Conservation (phyloP, 371 early-diverging fungal species). For the Blakeslea trispora region DNA sequence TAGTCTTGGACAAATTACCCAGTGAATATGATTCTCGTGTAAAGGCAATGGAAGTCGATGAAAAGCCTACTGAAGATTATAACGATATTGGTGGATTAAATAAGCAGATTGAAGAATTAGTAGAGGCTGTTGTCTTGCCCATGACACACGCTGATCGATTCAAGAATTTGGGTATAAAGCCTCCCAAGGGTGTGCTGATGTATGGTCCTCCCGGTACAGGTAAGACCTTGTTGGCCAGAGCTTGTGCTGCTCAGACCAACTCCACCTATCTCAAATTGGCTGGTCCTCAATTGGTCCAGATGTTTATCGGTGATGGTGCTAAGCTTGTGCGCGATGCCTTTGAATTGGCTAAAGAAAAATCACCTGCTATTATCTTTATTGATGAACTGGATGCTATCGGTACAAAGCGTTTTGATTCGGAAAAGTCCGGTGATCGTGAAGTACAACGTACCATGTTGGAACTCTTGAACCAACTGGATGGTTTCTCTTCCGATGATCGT, state of each 20-base stretch:
- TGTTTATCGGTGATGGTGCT: slow-evolving; percentile 99
- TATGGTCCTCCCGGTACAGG: slow-evolving; percentile 99
- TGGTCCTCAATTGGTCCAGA: slow-evolving; percentile 98
- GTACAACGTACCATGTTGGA: slow-evolving; percentile 99
- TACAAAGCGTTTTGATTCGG: slow-evolving; percentile 98
- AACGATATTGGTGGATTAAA: slow-evolving; percentile 99
- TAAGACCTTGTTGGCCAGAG: slow-evolving; percentile 97
- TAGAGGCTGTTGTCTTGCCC: slow-evolving; percentile 98
- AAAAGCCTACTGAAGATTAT: slow-evolving; percentile 99
- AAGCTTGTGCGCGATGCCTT: slow-evolving; percentile 99
- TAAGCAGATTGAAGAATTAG: slow-evolving; percentile 99
- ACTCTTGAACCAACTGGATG: slow-evolving; percentile 99
- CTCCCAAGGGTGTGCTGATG: slow-evolving; percentile 98
- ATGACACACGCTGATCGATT: slow-evolving; percentile 98
- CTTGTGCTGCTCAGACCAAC: slow-evolving; percentile 98
- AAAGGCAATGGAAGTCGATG: slow-evolving; percentile 99
- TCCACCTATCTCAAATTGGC: slow-evolving; percentile 97
- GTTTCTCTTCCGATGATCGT: slow-evolving; percentile 95
- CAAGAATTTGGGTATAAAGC: slow-evolving; percentile 95
- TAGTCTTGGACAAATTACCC: slow-evolving; percentile 98
- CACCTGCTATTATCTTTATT: slow-evolving; percentile 99
- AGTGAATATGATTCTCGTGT: slow-evolving; percentile 99
- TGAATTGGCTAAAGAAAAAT: slow-evolving; percentile 97
- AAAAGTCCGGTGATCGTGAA: slow-evolving; percentile 99
- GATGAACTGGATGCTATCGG: slow-evolving; percentile 99